Percentiles rank a stretch among this genome's conserved stretches.
Conservation (phyloP, 805 yeast species). For the Ogataea haglerorum region DNA sequence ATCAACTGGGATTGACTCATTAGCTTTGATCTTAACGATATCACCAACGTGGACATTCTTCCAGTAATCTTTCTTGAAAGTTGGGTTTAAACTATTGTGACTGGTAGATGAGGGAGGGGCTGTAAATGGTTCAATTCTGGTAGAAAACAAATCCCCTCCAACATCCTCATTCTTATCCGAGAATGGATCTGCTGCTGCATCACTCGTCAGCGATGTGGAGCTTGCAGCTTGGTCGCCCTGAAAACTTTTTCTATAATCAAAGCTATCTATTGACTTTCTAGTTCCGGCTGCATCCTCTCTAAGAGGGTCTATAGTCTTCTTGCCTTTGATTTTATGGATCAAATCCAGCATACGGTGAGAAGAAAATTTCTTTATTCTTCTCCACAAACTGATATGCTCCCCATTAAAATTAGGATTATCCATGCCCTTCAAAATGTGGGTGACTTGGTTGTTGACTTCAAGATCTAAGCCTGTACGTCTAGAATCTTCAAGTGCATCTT, state of each 20-base stretch:
- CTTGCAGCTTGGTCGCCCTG: slow-evolving; percentile 20
- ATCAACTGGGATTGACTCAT: slow-evolving; percentile 80
- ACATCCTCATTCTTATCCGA: slow-evolving; percentile 18
- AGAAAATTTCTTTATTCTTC: slow-evolving; percentile 56
- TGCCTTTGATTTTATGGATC: slow-evolving; percentile 24
- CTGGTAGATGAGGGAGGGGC: slow-evolving; percentile 22
- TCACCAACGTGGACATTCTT: slow-evolving; percentile 76
- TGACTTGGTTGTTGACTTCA: slow-evolving; percentile 71
- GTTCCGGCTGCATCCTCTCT: slow-evolving; percentile 21
- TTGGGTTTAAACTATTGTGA: slow-evolving; percentile 17
- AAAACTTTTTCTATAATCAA: slow-evolving; percentile 31
- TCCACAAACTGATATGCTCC: slow-evolving; percentile 65
- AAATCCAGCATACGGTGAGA: slow-evolving; percentile 15
- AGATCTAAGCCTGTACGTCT: slow-evolving; percentile 68
- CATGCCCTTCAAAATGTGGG: slow-evolving; percentile 58
- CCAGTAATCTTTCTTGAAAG: slow-evolving; percentile 53
- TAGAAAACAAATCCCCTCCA: slow-evolving; percentile 6
- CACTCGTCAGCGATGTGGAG: slow-evolving; percentile 14
- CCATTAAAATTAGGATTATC: slow-evolving; percentile 59
- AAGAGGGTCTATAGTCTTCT: slow-evolving; percentile 25
- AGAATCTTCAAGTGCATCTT: slow-evolving; percentile 80
- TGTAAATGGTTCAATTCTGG: slow-evolving; percentile 28
- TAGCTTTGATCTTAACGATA: slow-evolving; percentile 58
- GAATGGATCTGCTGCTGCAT: slow-evolving; percentile 25
- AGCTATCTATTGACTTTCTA: slow-evolving; percentile 33